Evolutionary conservation across 768 basidiomycete species (phyloP), one percentile per base, ranked within the genome.

Genomic region (Lactarius sanguifluus): DNA sequence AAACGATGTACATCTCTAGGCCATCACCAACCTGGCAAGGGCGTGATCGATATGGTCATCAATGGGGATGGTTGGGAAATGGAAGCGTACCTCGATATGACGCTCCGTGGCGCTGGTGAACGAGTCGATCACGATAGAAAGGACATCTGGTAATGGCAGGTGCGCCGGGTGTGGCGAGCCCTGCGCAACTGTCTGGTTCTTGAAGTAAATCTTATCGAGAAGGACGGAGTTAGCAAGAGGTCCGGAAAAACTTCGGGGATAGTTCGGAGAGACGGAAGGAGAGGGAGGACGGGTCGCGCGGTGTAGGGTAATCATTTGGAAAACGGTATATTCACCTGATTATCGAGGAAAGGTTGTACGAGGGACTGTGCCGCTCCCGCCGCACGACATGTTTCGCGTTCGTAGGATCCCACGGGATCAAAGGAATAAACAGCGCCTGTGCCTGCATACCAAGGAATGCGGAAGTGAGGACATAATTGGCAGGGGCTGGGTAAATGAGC

Each of bases 341-440:
- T 98, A 79, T 99, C 97, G 72, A 99, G 80, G 86, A 99, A 97
- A 1, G 97, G 97, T 74, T 99, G 97, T 8, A 99, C 86, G 28
- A 99, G 85, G 57, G 88, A 85, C 75, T 94, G 91, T n/a, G 96
- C 96, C 18, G 96, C 91, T 59, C 97, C 97, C 57, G 96, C 95
- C 45, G 96, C 96, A 69, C 97, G 89, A 80, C 96, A 98, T 38
- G 92, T 86, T 79, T 97, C 95, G 67, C 97, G 91, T 79, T 98
- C 96, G 77, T 99, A 99, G 57, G 92, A 95, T 32, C 97, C 97
- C 38, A 98, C 94, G 45, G 97, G 97, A 78, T 99, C 97, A 77
- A 97, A 99, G n/a, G 96, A 98, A 82, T 99, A 99, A 36, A 99
- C 96, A 12, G 96, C 94, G 61, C 97, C 97, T 43, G 92, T 86